These are phyloP conservation scores for Triticum turgidum DNA, from an alignment of 176 grass and related monocot genomes.

Conservation along the genomic window DNA sequence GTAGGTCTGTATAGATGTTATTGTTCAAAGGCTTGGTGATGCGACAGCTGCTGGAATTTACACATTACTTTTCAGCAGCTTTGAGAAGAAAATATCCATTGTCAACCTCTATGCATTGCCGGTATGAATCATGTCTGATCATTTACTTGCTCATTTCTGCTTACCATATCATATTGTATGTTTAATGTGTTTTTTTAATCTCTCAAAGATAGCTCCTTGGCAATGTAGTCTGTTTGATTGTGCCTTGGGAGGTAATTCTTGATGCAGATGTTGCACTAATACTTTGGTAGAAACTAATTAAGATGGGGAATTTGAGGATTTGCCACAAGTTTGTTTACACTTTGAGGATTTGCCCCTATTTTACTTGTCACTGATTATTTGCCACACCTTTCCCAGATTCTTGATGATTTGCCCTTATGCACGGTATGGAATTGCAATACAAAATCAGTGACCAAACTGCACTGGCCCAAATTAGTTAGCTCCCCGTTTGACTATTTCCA, in stretches of 20 bases:
- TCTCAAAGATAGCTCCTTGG: background rate
- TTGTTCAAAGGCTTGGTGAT: conserved; percentile 93
- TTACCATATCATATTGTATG: background rate
- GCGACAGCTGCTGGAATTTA: conserved; percentile 87
- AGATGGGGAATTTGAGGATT: too few relatives aligned
- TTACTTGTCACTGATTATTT: too few relatives aligned
- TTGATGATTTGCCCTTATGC: too few relatives aligned
- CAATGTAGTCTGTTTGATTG: background rate
- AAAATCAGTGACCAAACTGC: too few relatives aligned
- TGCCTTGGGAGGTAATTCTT: background rate
- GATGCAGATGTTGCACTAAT: background rate
- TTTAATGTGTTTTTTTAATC: background rate
- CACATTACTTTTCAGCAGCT: conserved; percentile 58
- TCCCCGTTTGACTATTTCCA: too few relatives aligned
- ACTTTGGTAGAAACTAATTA: background rate
- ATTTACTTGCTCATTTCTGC: conserved; percentile 1
- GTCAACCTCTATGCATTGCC: conserved; percentile 81
- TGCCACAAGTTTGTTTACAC: too few relatives aligned
- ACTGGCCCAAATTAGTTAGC: too few relatives aligned
- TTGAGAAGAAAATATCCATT: conserved; percentile 63
- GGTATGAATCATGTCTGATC: conserved; percentile 40
- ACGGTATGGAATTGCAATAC: too few relatives aligned
- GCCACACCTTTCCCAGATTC: too few relatives aligned
- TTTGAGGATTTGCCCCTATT: too few relatives aligned
- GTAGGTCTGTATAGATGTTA: conserved; percentile 97